Base-by-base conservation (phyloP, 192 early-diverging fungal genomes). In the Chytriomyces sp. region DNA sequence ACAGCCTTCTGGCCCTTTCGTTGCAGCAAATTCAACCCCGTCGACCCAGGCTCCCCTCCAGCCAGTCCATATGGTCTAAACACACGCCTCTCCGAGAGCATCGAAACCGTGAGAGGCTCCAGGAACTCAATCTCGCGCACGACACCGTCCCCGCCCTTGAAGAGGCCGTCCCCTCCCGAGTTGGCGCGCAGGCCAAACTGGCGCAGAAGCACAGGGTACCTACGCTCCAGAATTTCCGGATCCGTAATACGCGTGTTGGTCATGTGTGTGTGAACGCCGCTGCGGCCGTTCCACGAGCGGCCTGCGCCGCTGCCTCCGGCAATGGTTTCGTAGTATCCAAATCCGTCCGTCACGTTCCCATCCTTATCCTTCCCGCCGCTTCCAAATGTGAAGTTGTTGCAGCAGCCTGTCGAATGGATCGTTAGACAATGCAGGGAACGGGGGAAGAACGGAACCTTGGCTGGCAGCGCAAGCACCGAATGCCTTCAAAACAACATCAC, bases 241-340 rank as follows among this genome's bases (percentile, higher is more conserved):
- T 99, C 96, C 1, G 96, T 99, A 72, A 96, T 98, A 25, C 95
- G 85, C 0, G 96, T 99, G 74, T 99, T 99, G 34, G 96, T 99
- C 94, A 96, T 95, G 74, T 96, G 93, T 28, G 80, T 84, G 73
- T 88, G 86, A 4, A 85, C 83, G 22, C 83, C 85, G 72, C 75
- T 90, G 44, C 91, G 86, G 5, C 96, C 96, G 64, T 90, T 58
- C 96, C 96, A 99, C 32, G 84, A 84, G 1, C 92, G 91, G 2
- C 96, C 96, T 5, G 94, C 96, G 22, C 96, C 96, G 57, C 88
- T 88, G 25, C 88, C 86, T 34, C 83, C 83, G 2, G 82, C 79
- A 72, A 98, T 96, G 5, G 95, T 98, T 77, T 99, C 95, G 79
- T 97, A 97, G 73, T 98, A 98, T 25, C 95, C 94, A 89, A 94